phyloP scores from a whole-genome alignment of 306 rosid genomes.

The Sesbania bispinosa region DNA sequence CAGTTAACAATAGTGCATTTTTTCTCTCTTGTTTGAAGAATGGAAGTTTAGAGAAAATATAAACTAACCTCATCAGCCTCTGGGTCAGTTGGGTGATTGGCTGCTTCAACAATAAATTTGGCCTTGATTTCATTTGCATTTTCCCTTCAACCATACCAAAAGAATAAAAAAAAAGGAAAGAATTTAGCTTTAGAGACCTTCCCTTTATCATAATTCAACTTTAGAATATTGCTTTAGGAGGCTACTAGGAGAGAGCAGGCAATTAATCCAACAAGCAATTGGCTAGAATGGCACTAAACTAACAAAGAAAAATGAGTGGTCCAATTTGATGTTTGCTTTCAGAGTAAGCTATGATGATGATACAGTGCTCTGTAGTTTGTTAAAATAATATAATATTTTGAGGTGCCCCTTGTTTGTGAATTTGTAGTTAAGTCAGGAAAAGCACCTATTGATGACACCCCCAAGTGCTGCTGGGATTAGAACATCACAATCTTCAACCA shows the following conservation, averaged over 20 bases:
- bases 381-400: not conserved
- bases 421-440: not conserved
- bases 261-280: not conserved
- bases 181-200: not conserved
- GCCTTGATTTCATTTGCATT: slow-evolving; percentile 82
- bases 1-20: not conserved
- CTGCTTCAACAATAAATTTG: slow-evolving; percentile 85
- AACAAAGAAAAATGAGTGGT: not conserved
- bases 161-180: not conserved
- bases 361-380: not conserved
- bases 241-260: too few relatives aligned
- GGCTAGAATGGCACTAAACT: not conserved
- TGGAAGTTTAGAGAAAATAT: not conserved
- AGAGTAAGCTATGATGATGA: not conserved
- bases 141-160: slow-evolving; percentile 50
- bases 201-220: not conserved
- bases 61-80: slow-evolving; percentile 85
- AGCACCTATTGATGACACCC: slow-evolving; percentile 87
- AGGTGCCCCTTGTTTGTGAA: not conserved
- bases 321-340: not conserved
- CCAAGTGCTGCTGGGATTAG: slow-evolving; percentile 98
- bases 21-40: not conserved
- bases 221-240: not conserved
- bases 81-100: slow-evolving; percentile 94
- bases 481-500: slow-evolving; percentile 90